Conservation (phyloP, 2,329 filamentous ascomycete species). For the Trichoderma koningii region DNA sequence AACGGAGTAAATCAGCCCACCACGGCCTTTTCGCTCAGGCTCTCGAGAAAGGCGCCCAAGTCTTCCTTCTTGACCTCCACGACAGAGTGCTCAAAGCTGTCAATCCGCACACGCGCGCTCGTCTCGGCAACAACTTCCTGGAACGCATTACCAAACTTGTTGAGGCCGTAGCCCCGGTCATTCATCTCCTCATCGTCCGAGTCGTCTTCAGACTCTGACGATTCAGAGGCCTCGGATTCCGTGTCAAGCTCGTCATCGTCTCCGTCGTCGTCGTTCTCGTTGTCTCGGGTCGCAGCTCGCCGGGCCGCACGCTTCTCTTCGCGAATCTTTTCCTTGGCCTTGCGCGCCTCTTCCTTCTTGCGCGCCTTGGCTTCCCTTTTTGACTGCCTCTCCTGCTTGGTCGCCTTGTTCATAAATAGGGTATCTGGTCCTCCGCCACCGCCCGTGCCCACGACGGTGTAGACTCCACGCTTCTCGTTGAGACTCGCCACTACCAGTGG, state of each 20-base stretch:
- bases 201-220: conserved; percentile 48
- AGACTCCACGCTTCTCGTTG: conserved; percentile 83
- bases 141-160: conserved; percentile 92
- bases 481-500: conserved; percentile 89
- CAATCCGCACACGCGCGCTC: conserved; percentile 83
- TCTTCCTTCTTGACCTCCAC: conserved; percentile 98
- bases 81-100: conserved; percentile 96
- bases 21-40: conserved; percentile 86
- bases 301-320: conserved; percentile 64
- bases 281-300: conserved; percentile 50
- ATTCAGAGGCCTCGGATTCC: conserved; percentile 47
- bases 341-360: conserved; percentile 59
- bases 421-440: conserved; percentile 78
- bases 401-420: conserved; percentile 67
- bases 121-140: conserved; percentile 93
- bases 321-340: conserved; percentile 58
- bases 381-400: conserved; percentile 62
- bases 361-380: conserved; percentile 65
- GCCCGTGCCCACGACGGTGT: conserved; percentile 89
- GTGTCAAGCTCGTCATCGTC: conserved; percentile 52
- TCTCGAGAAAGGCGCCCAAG: conserved; percentile 84
- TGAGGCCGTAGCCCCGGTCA: conserved; percentile 72
- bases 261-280: conserved; percentile 49
- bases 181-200: conserved; percentile 55
- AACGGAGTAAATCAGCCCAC: conserved; percentile 51